phyloP scores from a whole-genome alignment of 169 alveolate species.

The Fabrea salina region DNA sequence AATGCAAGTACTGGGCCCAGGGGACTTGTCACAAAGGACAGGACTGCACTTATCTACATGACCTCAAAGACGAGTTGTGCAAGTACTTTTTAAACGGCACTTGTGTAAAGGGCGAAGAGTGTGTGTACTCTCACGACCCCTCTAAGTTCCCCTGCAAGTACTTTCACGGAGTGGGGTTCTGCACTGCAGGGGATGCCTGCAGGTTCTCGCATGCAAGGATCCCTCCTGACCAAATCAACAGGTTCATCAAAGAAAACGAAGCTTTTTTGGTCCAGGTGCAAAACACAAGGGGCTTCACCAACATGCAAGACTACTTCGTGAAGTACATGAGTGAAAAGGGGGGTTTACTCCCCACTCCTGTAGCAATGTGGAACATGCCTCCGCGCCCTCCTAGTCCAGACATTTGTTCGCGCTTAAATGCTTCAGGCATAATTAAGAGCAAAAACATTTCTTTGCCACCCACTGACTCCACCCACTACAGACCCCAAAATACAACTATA shows the following conservation, averaged over 20 bases:
- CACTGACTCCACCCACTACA: not conserved
- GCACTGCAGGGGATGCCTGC: constrained; percentile 60
- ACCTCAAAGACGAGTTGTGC: constrained; percentile 59
- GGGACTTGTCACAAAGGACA: constrained; percentile 67
- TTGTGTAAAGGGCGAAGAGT: constrained; percentile 66
- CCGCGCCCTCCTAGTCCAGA: constrained; percentile 25
- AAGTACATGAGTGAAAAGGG: constrained; percentile 31
- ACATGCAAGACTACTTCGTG: constrained; percentile 57
- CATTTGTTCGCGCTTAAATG: not conserved
- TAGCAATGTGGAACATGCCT: not conserved
- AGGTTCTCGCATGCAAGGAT: constrained; percentile 67
- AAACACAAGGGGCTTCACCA: constrained; percentile 60
- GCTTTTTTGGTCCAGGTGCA: constrained; percentile 56
- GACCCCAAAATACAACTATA: not conserved
- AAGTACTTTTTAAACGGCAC: constrained; percentile 63
- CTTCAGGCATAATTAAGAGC: constrained; percentile 16
- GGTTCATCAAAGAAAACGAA: constrained; percentile 63
- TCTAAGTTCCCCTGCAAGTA: constrained; percentile 70
- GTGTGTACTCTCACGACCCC: constrained; percentile 64
- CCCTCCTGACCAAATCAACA: constrained; percentile 42
- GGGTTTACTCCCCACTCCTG: not conserved
- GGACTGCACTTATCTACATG: constrained; percentile 69
- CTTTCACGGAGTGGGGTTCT: constrained; percentile 68
- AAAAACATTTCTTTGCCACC: constrained; percentile 5
- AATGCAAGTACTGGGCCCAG: constrained; percentile 64